Percentiles rank a stretch among this genome's conserved stretches.
Evolutionary conservation across 768 basidiomycete genomes (phyloP).

Genomic region (Exidia glandulosa): DNA sequence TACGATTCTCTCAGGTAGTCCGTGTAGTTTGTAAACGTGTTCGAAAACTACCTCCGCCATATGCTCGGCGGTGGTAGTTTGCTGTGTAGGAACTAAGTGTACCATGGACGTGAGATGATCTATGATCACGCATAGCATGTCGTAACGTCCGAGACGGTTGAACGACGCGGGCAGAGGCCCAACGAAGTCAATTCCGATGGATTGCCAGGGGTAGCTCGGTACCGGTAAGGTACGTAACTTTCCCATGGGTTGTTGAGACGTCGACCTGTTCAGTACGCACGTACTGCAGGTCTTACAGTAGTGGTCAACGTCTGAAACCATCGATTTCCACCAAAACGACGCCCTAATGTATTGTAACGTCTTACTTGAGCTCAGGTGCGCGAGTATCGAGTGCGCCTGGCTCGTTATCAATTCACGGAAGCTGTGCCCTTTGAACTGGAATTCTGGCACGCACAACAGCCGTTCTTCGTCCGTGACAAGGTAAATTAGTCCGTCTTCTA

Average conservation of each 20-base stretch:
- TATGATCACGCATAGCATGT: conserved; percentile 22
- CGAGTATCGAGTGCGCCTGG: no score
- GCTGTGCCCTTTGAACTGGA: no score
- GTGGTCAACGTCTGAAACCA: no score
- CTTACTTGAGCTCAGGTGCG: no score
- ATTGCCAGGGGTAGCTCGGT: conserved; percentile 14
- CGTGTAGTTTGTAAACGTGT: conserved; percentile 21
- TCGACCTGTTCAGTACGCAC: no score
- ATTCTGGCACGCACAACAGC: no score
- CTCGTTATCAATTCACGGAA: no score
- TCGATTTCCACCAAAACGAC: no score
- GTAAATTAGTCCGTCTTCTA: no score
- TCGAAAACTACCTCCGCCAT: conserved; percentile 20
- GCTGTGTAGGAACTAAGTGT: conserved; percentile 21
- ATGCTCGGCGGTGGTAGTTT: conserved; percentile 11
- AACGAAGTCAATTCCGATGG: conserved; percentile 21
- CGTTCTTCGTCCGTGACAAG: no score
- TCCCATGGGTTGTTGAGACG: conserved; percentile 11
- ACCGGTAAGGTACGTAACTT: conserved; percentile 9
- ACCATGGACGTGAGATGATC: conserved; percentile 18
- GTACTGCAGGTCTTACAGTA: no score
- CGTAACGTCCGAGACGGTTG: conserved; percentile 4
- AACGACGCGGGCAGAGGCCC: conserved; percentile 9
- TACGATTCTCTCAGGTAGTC: conserved; percentile 19
- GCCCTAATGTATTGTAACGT: no score